phyloP scores from a whole-genome alignment of 768 basidiomycete species.

The Hortiboletus campestris region DNA sequence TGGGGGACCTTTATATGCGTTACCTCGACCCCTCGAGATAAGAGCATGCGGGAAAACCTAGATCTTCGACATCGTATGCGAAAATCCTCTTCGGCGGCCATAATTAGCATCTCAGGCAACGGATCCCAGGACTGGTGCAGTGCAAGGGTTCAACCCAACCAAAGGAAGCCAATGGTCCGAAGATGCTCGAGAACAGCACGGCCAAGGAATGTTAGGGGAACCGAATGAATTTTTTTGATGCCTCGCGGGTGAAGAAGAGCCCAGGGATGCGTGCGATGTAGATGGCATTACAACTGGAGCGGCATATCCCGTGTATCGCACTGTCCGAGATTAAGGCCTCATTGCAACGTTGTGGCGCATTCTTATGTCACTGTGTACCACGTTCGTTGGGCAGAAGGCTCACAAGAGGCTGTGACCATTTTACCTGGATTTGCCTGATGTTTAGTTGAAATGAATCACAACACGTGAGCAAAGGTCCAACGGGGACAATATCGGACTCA shows the following conservation, averaged over 20 bases:
- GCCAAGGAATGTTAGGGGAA: conserved; percentile 11
- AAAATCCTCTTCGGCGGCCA: conserved; percentile 23
- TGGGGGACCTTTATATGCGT: conserved; percentile 23
- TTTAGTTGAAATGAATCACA: conserved; percentile 6
- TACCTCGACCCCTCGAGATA: conserved; percentile 10
- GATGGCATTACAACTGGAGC: conserved; percentile 15
- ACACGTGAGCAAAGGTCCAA: conserved; percentile 18
- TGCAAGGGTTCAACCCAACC: conserved; percentile 22
- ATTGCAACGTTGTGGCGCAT: conserved; percentile 18
- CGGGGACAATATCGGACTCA: conserved; percentile 14
- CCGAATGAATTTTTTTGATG: conserved; percentile 14
- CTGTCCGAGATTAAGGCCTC: conserved; percentile 14
- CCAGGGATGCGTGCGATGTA: conserved; percentile 2
- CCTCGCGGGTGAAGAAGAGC: conserved; percentile 12
- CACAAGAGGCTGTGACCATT: conserved; percentile 16
- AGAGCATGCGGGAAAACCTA: conserved; percentile 18
- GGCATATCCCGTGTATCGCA: conserved; percentile 1
- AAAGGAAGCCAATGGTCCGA: conserved; percentile 23
- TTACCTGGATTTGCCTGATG: conserved; percentile 5
- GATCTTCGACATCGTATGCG: conserved; percentile 9
- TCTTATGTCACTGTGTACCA: conserved; percentile 24
- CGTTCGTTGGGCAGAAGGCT: conserved; percentile 11
- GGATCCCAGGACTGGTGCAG: conserved; percentile 18
- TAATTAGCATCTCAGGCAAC: conserved; percentile 21
- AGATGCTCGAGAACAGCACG: conserved; percentile 17